phyloP scores from a whole-genome alignment of 2,329 filamentous ascomycete species.

The Zasmidium cellare region DNA sequence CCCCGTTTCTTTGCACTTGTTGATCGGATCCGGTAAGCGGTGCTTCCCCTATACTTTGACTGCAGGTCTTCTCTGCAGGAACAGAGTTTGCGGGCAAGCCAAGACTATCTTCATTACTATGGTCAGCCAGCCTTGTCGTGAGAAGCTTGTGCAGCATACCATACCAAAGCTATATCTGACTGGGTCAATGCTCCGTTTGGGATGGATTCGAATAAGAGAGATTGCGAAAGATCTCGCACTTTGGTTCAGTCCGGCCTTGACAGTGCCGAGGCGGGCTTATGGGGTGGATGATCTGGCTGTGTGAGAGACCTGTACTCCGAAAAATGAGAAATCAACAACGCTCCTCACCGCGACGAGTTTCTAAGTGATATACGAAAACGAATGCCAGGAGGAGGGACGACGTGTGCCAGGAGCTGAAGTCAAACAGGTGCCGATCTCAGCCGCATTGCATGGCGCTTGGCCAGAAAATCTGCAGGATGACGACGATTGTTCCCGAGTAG shows the following conservation, averaged over 20 bases:
- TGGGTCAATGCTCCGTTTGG: too few species aligned
- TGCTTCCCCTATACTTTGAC: neutral
- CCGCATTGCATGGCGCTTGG: neutral
- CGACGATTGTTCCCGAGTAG: neutral
- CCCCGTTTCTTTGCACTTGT: neutral
- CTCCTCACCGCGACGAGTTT: neutral
- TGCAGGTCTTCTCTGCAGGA: neutral
- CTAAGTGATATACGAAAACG: neutral
- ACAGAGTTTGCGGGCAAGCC: neutral
- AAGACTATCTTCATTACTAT: neutral
- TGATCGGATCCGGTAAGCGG: neutral
- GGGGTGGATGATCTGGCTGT: too few species aligned
- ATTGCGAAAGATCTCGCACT: too few species aligned
- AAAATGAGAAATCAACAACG: too few species aligned
- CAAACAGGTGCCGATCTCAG: neutral
- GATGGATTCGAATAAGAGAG: too few species aligned
- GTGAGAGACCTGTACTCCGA: too few species aligned
- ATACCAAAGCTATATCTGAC: neutral
- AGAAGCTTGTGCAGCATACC: neutral
- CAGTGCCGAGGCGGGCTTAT: too few species aligned
- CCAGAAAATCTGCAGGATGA: neutral
- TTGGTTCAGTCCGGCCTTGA: too few species aligned
- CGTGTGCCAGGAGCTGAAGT: neutral
- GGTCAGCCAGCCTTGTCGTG: neutral
- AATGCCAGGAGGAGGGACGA: neutral